phyloP scores from a whole-genome alignment of 257 asterid genomes.

The Petrea volubilis region DNA sequence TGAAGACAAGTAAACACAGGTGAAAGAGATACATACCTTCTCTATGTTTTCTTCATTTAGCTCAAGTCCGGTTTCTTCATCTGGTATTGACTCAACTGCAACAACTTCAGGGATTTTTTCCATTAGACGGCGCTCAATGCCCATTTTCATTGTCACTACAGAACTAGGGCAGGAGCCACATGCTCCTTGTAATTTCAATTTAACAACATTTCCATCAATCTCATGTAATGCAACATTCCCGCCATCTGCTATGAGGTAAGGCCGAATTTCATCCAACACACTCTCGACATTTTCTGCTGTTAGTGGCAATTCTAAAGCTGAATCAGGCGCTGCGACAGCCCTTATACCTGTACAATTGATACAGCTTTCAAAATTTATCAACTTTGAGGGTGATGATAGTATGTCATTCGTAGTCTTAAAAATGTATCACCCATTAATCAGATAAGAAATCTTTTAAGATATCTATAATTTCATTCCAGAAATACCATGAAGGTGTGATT shows the following conservation, averaged over 20 bases:
- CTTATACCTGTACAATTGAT: constrained; percentile 46
- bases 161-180: constrained; percentile 99
- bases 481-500: no score
- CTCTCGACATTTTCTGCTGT: constrained; percentile 88
- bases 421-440: no score
- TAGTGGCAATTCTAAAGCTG: constrained; percentile 71
- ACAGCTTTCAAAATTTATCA: background rate
- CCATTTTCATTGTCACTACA: constrained; percentile 83
- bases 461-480: no score
- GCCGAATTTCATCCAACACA: constrained; percentile 89
- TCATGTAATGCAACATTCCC: constrained; percentile 95
- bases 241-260: constrained; percentile 93
- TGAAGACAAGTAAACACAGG: background rate
- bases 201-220: constrained; percentile 91
- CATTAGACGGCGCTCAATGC: constrained; percentile 90
- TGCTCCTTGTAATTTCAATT: constrained; percentile 90
- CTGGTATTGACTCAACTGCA: constrained; percentile 90
- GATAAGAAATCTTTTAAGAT: no score
- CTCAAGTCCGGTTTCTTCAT: constrained; percentile 97
- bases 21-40: constrained; percentile 52
- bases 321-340: constrained; percentile 76
- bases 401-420: no score
- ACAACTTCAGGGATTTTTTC: constrained; percentile 92
- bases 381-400: no score
- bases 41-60: constrained; percentile 90